Percentiles rank a stretch among this genome's conserved stretches.
Conservation (phyloP, 208 protist species). For the Crithidia brevicula region DNA sequence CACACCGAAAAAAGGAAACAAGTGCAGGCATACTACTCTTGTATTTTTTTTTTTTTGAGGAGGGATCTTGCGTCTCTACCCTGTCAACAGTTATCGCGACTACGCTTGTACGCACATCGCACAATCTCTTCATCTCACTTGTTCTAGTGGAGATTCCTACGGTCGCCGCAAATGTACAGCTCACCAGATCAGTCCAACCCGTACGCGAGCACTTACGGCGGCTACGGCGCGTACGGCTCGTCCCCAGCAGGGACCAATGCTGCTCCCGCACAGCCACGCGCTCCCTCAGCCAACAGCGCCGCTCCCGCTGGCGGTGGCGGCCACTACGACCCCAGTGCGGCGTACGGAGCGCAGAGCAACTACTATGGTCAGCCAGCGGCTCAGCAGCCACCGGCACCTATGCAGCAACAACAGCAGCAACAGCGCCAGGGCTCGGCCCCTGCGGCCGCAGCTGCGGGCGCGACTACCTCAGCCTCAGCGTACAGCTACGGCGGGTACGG, state of each 20-base stretch:
- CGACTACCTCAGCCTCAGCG: constrained; percentile 22
- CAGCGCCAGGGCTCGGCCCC: neutral
- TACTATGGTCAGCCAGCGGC: constrained; percentile 17
- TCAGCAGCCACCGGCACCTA: neutral
- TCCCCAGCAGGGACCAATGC: neutral
- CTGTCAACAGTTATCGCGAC: no score
- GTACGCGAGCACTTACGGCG: constrained; percentile 32
- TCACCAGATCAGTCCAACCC: constrained; percentile 19
- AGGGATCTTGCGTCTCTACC: no score
- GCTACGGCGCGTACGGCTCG: constrained; percentile 31
- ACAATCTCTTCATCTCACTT: no score
- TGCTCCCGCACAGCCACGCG: neutral
- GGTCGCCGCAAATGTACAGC: constrained; percentile 35
- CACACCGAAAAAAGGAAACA: neutral
- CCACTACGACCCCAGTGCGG: constrained; percentile 19
- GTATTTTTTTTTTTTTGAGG: no score
- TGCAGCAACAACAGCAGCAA: constrained; percentile 12
- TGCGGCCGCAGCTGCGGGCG: neutral
- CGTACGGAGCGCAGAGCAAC: constrained; percentile 3
- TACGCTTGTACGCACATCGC: no score
- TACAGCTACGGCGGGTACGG: constrained; percentile 34
- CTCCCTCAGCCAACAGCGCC: neutral
- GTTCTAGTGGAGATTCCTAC: no score
- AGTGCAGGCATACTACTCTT: no score
- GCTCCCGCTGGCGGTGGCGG: neutral